Evolutionary conservation across 208 protist genomes (phyloP), one percentile per base, ranked within the genome.

Genomic region (Trypanosoma congolense): DNA sequence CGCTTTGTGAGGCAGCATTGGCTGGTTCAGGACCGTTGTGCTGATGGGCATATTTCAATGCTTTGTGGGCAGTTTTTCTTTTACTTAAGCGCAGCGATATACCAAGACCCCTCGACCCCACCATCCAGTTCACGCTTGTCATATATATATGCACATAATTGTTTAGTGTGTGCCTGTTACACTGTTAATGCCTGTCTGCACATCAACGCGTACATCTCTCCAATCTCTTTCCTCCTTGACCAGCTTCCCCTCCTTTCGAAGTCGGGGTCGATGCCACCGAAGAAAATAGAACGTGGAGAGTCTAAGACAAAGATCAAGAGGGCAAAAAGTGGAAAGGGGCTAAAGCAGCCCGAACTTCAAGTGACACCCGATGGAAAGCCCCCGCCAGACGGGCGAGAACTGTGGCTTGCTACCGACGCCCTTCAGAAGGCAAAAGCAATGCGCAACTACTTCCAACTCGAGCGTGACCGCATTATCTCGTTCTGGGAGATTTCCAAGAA

Each of bases 361-460:
- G 46, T 19, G 56, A 50, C 56, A 56, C n/a, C n/a, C n/a, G 42
- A n/a, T 9, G 21, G 42, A 19, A n/a, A 46, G 49, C 45, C 66
- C 12, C 38, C 41, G 24, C 54, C 71, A 2, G 80, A 95, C 42
- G 85, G 75, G 19, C 75, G 73, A 5, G 77, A 92, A 12, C 57
- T 91, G 28, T 93, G 90, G 85, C 65, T 94, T 41, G 90, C 90
- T 18, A 95, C 87, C 2, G 88, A 95, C 55, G 83, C 90, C 4
- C 69, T 98, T 24, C 77, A 97, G 54, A 92, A 97, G 66, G 88
- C 95, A 19, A 86, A 95, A 47, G 84, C 92, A 43, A 89, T 96
- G 83, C 90, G 97, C 45, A 98, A 99, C 77, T 98, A 96, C 70
- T 98, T 96, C 70, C 96, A 99, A 77, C 70, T 98, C 8, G 96